Base-by-base conservation (phyloP, 225 moss, liverwort and hornwort genomes). In the Takakia lepidozioides region DNA sequence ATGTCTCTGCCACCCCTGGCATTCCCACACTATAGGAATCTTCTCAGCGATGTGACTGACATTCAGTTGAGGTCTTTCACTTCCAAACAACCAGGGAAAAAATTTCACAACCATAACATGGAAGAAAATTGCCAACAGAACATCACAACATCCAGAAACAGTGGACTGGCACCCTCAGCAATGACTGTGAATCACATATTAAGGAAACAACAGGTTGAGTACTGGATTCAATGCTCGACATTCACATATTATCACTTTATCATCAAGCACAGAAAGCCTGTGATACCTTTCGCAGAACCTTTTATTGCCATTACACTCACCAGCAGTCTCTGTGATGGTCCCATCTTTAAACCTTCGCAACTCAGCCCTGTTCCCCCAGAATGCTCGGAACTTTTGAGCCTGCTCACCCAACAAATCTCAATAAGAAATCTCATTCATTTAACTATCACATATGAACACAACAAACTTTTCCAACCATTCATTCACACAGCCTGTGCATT, bases 261-360 rank as follows among this genome's bases (percentile, higher is more conserved):
- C n/a, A n/a, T n/a, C n/a, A n/a, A n/a, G n/a, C n/a, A n/a, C n/a
- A n/a, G n/a, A n/a, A n/a, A n/a, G n/a, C n/a, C n/a, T n/a, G n/a
- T n/a, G n/a, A n/a, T n/a, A n/a, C n/a, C n/a, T 41, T n/a, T 6
- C n/a, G 17, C 40, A 17, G 18, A 2, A 20, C n/a, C 17, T 41
- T 41, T 6, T 6, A 41, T 10, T 16, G 40, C 1, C 2, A 9
- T 41, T 16, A 41, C 14, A 22, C 35, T 15, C 38, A 87, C 92
- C 87, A 46, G 95, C 95, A 51, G 95, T 86, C 71, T 95, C 95
- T 18, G 78, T 67, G 49, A 98, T 91, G 35, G 70, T 87, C 28
- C 91, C 98, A 63, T 98, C 91, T 66, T 87, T 87, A 13, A 91
- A 98, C 38, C 91, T 72, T 51, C 98, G 77, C 52, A 98, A 73